Conservation (phyloP, 768 basidiomycete species). For the Amanita inopinata region DNA sequence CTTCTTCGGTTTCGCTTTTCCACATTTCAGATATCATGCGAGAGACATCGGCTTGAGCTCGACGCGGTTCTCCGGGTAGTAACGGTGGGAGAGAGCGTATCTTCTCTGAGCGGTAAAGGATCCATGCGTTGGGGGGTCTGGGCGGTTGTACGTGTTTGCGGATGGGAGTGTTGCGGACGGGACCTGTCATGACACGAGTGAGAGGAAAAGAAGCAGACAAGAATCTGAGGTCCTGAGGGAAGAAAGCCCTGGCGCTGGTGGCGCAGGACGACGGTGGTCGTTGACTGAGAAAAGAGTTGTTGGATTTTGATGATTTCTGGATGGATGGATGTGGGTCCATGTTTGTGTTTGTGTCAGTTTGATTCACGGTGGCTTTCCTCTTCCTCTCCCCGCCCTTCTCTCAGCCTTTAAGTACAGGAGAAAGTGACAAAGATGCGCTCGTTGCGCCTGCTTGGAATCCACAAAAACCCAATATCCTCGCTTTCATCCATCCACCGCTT, state of each 20-base stretch:
- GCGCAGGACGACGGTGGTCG: slow-evolving; percentile 6
- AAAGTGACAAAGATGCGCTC: too few species aligned
- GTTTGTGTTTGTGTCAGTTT: slow-evolving; percentile 16
- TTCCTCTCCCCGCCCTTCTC: not conserved
- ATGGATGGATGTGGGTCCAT: slow-evolving; percentile 22
- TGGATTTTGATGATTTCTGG: slow-evolving; percentile 10
- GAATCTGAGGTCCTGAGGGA: too few species aligned
- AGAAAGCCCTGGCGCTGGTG: not conserved
- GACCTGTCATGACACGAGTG: slow-evolving; percentile 14
- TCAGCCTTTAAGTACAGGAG: not conserved
- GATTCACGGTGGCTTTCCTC: not conserved
- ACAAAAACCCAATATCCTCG: too few species aligned
- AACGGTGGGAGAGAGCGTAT: slow-evolving; percentile 31
- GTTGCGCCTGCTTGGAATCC: too few species aligned
- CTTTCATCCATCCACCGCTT: too few species aligned
- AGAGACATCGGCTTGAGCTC: slow-evolving; percentile 56
- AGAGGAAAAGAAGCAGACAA: slow-evolving; percentile 8
- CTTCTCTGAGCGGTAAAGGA: slow-evolving; percentile 63
- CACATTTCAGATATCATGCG: slow-evolving; percentile 54
- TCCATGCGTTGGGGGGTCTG: slow-evolving; percentile 78
- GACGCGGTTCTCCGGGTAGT: slow-evolving; percentile 22
- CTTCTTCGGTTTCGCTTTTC: slow-evolving; percentile 40
- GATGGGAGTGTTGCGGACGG: slow-evolving; percentile 13
- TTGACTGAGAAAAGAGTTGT: slow-evolving; percentile 11
- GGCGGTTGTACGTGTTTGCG: slow-evolving; percentile 29